Percentiles rank a stretch among this genome's conserved stretches.
phyloP scores from a whole-genome alignment of 1,139 yeast species.

The Hemisphaericaspora subhashii region DNA sequence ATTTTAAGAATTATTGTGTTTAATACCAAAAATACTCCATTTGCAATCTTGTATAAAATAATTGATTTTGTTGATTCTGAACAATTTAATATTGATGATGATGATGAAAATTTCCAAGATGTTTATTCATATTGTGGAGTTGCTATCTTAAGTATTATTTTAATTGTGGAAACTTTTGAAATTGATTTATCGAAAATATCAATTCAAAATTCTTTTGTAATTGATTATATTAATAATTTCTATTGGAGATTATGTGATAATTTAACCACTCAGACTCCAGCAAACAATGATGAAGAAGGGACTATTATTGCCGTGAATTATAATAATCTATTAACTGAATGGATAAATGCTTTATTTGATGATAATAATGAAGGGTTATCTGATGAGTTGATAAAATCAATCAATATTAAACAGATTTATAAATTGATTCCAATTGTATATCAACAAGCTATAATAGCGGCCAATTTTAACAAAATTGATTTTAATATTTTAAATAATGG shows the following conservation, averaged over 20 bases:
- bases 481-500: conserved; percentile 38
- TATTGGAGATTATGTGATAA: conserved; percentile 34
- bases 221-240: conserved; percentile 36
- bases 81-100: conserved; percentile 39
- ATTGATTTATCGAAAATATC: conserved; percentile 30
- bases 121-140: conserved; percentile 68
- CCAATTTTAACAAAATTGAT: conserved; percentile 50
- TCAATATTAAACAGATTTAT: conserved; percentile 68
- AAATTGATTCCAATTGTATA: conserved; percentile 70
- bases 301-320: conserved; percentile 34
- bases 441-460: conserved; percentile 69
- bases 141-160: conserved; percentile 49
- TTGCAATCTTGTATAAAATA: conserved; percentile 24
- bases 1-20: conserved; percentile 44
- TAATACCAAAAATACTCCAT: conserved; percentile 26
- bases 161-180: conserved; percentile 45
- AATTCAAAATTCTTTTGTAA: conserved; percentile 31
- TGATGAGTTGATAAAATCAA: conserved; percentile 71
- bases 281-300: conserved; percentile 26
- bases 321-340: conserved; percentile 58
- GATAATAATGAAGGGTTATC: conserved; percentile 75
- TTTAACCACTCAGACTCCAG: conserved; percentile 22
- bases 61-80: conserved; percentile 37
- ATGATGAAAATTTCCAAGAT: conserved; percentile 65
- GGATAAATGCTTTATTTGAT: conserved; percentile 82